Evolutionary conservation across 2,329 filamentous ascomycete genomes (phyloP), one percentile per base, ranked within the genome.

Genomic region (Neonectria hederae): DNA sequence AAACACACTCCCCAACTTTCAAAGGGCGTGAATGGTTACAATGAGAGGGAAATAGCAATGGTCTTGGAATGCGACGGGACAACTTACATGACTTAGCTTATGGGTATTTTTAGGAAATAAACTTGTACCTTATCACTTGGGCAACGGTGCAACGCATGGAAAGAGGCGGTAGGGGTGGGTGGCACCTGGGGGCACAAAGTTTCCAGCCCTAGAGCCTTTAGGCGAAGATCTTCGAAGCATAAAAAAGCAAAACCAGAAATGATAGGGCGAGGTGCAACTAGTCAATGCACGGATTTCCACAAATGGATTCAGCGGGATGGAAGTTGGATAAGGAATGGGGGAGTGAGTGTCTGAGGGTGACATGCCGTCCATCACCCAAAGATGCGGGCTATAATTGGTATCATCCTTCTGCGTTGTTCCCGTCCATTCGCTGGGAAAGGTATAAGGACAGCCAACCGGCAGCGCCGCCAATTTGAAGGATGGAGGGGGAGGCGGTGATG

Each of bases 41-140:
- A 53, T 53, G 24, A 64, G 24, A 14, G 46, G n/a, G 42, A 24
- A 22, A 13, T 26, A 19, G 51, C 35, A 26, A 17, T 38, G 21
- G 28, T 43, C 30, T 57, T 43, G 54, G 42, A 62, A 59, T 56
- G 42, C 49, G 53, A 26, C 49, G n/a, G 49, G 49, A 24, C 22
- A 58, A 48, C 53, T 63, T 51, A 60, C 57, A 57, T 62, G 40
- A 53, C 48, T 53, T 63, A 63, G 62, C 62, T 62, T 49, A 26
- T 40, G 26, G 21, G 30, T 69, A 69, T 69, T 69, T 69, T 66
- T 68, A 65, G 67, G 46, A 69, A 63, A 26, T 21, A 55, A 28
- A 28, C 4, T 21, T 19, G 8, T 19, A n/a, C 14, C 35, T n/a
- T n/a, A 38, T 38, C 35, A 38, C 14, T 38, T 38, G 28, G 24